Conservation (phyloP, 768 basidiomycete species). For the Myochromella boudieri region DNA sequence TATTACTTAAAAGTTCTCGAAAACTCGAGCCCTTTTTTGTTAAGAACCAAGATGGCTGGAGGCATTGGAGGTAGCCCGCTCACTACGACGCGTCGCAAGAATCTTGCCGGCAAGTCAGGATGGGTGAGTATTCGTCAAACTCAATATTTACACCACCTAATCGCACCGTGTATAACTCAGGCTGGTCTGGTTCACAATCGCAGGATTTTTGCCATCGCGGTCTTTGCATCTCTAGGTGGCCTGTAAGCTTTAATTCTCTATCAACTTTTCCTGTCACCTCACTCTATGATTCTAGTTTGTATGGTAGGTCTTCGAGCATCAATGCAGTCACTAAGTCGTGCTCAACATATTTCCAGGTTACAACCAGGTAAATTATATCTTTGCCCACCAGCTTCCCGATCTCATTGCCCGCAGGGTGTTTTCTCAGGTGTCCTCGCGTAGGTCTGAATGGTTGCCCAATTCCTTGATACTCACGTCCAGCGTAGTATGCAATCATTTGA, state of each 20-base stretch:
- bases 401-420: conserved; percentile 49
- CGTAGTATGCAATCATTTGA: conserved; percentile 52
- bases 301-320: conserved; percentile 43
- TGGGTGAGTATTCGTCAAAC: conserved; percentile 45
- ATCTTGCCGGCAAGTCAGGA: conserved; percentile 64
- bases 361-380: too few relatives aligned
- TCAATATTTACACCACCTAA: neutral
- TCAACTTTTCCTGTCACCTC: neutral
- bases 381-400: neutral
- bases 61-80: conserved; percentile 31
- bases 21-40: too few relatives aligned
- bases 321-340: neutral
- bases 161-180: conserved; percentile 27
- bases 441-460: neutral
- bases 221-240: conserved; percentile 80
- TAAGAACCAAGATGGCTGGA: conserved; percentile 41
- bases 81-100: conserved; percentile 46
- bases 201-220: conserved; percentile 62
- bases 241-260: conserved; percentile 41
- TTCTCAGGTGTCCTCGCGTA: conserved; percentile 74
- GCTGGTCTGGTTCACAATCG: conserved; percentile 67
- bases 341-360: neutral
- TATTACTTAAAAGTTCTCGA: too few relatives aligned
- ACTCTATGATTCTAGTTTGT: conserved; percentile 42
- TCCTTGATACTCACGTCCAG: neutral